Evolutionary conservation across 345 rosid species (phyloP), one percentile per base, ranked within the genome.

Genomic region (Lepidium aucheri): DNA sequence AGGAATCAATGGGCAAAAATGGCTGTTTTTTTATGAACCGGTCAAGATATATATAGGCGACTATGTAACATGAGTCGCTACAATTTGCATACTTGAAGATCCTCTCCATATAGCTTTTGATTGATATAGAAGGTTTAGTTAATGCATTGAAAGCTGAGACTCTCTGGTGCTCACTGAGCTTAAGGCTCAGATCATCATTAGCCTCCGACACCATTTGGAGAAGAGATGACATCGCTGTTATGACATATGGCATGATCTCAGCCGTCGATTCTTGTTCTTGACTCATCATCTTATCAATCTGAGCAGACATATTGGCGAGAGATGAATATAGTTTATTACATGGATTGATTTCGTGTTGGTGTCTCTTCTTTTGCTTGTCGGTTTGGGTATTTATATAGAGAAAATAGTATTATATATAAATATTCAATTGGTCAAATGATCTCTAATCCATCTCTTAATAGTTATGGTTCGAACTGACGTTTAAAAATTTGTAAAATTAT

Each of bases 71-170:
- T 7, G 95, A 85, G 3, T 83, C 80, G 45, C 95, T 88, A 51
- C 95, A 88, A 59, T 85, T 78, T 10, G 91, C 87, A 20, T 85
- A 88, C 76, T 78, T 82, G 60, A 83, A 85, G 57, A 85, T 85
- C 81, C 95, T 85, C 32, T 82, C 81, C 7, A 85, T 85, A 9
- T 88, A 88, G 79, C 65, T 82, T 53, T 69, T 77, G 59, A 88
- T 54, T 28, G 95, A 81, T 33, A 88, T 84, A 11, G 73, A 32
- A 4, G 95, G 95, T 64, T 64, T 75, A 0, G 80, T 67, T 13
- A 85, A 55, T 53, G 87, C 89, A 46, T 71, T 83, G 36, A 88
- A 88, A 61, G 76, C 70, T 0, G 86, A 85, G 58, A 79, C 62
- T 60, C 63, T 80, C 65, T 79, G 82, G 3, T 82, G 76, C 44